Evolutionary conservation across 2,329 filamentous ascomycete species (phyloP).

Genomic region (Sclerotinia sclerotiorum): DNA sequence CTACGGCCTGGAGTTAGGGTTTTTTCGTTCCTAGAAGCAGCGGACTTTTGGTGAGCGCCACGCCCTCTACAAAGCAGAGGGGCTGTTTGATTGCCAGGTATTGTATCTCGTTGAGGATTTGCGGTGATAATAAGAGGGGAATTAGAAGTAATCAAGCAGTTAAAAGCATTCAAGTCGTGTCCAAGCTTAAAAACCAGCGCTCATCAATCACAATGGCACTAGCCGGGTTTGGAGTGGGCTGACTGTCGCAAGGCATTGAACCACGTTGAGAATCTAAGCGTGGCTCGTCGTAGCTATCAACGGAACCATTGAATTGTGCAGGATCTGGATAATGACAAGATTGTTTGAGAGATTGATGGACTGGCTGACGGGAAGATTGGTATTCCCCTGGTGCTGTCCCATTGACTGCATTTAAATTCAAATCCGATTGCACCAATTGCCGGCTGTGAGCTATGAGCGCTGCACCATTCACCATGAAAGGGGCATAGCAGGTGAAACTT

Average conservation of each 20-base stretch:
- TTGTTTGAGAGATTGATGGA: no score
- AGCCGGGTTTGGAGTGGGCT: not conserved
- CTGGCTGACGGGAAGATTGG: no score
- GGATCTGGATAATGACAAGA: not conserved
- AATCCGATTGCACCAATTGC: not conserved
- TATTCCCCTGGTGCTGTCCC: no score
- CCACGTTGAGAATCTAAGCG: no score
- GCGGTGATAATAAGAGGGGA: not conserved
- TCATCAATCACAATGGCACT: no score
- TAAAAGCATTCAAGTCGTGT: not conserved
- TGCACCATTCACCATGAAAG: not conserved
- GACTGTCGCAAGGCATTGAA: not conserved
- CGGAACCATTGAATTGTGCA: not conserved
- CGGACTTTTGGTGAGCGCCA: not conserved
- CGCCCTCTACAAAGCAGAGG: not conserved
- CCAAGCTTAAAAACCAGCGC: not conserved
- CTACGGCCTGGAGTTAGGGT: no score
- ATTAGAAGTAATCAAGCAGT: not conserved
- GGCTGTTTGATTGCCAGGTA: not conserved
- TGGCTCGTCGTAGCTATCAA: not conserved
- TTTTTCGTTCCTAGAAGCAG: not conserved
- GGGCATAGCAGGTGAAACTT: not conserved
- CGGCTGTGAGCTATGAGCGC: not conserved
- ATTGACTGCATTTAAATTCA: not conserved
- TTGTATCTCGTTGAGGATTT: not conserved